Evolutionary conservation across 495 filamentous ascomycete genomes (phyloP).

Genomic region (Talaromyces proteolyticus): DNA sequence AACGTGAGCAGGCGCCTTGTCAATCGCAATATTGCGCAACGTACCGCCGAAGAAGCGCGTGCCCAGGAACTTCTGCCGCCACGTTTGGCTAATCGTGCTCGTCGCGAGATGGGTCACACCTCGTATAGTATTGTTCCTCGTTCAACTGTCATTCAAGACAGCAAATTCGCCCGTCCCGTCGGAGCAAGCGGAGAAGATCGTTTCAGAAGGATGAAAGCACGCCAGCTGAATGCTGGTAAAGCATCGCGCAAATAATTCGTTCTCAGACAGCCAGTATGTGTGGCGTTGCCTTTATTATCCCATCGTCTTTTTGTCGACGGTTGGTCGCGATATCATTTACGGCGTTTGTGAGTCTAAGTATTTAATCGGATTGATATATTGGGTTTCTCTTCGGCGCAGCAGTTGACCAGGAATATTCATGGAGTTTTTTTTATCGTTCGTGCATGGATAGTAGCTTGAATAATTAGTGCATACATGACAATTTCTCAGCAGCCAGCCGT

Average conservation of each 20-base stretch:
- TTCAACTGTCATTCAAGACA: constrained; percentile 45
- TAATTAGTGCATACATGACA: too few relatives aligned
- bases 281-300: too few relatives aligned
- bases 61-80: constrained; percentile 66
- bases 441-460: too few relatives aligned
- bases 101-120: constrained; percentile 59
- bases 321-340: too few relatives aligned
- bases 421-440: too few relatives aligned
- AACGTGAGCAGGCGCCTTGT: constrained; percentile 20
- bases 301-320: too few relatives aligned
- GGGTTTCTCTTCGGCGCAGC: too few relatives aligned
- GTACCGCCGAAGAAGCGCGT: constrained; percentile 57
- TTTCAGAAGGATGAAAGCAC: constrained; percentile 75
- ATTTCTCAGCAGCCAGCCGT: too few relatives aligned
- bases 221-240: constrained; percentile 52
- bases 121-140: constrained; percentile 79
- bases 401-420: too few relatives aligned
- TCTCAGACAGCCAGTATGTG: too few relatives aligned
- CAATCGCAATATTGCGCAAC: constrained; percentile 37
- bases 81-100: constrained; percentile 63
- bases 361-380: too few relatives aligned
- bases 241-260: constrained; percentile 26
- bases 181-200: constrained; percentile 72
- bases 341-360: too few relatives aligned
- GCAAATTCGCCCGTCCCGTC: constrained; percentile 54